Conservation (phyloP, 129 eudicot genomes). For the Flaveria brownii region DNA sequence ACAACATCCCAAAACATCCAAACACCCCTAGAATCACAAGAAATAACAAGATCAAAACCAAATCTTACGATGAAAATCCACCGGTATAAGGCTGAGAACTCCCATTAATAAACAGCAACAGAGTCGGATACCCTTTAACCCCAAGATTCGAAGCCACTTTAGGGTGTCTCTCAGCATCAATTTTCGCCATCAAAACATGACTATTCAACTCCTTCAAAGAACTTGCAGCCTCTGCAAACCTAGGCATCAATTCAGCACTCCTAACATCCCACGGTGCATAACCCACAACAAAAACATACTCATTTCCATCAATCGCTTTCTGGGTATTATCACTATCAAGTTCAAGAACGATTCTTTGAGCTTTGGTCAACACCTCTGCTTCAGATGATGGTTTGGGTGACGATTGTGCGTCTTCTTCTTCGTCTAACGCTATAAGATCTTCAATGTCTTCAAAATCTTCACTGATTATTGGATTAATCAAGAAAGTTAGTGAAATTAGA, state of each 20-base stretch:
- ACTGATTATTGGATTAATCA: constrained; percentile 20
- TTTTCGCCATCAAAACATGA: constrained; percentile 55
- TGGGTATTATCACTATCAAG: constrained; percentile 60
- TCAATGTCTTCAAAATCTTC: constrained; percentile 64
- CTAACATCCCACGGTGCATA: constrained; percentile 89
- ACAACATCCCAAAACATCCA: constrained; percentile 14
- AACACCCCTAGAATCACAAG: background rate
- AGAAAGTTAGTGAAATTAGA: constrained; percentile 39
- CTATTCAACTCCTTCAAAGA: constrained; percentile 49
- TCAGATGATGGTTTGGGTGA: constrained; percentile 45
- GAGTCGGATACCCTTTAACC: constrained; percentile 86
- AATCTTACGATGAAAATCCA: constrained; percentile 75
- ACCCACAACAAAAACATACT: constrained; percentile 74
- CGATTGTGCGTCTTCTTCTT: constrained; percentile 42
- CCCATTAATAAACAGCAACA: constrained; percentile 76
- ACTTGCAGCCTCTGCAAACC: constrained; percentile 89
- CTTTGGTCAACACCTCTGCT: constrained; percentile 67
- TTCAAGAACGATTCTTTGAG: constrained; percentile 77
- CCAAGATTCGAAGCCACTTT: constrained; percentile 74
- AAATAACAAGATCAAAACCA: background rate
- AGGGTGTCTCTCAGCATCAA: constrained; percentile 80
- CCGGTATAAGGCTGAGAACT: constrained; percentile 68
- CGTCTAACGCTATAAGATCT: constrained; percentile 75
- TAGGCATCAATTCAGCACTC: constrained; percentile 95
- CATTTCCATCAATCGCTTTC: constrained; percentile 53